Evolutionary conservation across 306 rosid genomes (phyloP), one percentile per base, ranked within the genome.

Genomic region (Hippophae rhamnoides): DNA sequence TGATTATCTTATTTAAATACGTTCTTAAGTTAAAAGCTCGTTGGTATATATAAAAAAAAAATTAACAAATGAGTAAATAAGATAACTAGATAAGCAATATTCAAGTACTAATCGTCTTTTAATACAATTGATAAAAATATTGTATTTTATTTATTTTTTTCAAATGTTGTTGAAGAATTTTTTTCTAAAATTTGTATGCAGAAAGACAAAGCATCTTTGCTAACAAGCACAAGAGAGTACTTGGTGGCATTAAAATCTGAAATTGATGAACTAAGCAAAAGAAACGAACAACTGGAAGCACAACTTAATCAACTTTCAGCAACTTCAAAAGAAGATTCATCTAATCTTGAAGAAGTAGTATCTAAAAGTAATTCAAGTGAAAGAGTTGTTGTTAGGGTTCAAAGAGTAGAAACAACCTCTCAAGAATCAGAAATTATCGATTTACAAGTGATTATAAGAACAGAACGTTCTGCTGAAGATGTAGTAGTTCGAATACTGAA

Each of bases 141-240:
- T 27, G 38, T 27, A 27, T 27, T 27, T 27, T 27, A 0, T 27
- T 27, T 27, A n/a, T 27, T 27, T 1, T 2, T 3, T 27, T 1
- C 38, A 27, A 27, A 27, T 27, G 2, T 27, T 27, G 4, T 0
- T 0, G 38, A 2, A 18, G 18, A 18, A 54, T 10, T 14, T 56
- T 44, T 2, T 47, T 26, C 14, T 31, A 2, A 31, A 31, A 31
- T 31, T 31, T 31, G 3, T 31, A 31, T 31, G 38, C 38, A 90
- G 97, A 90, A 84, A 81, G 95, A 90, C 69, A 87, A 84, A 74
- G 90, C 82, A 1, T 86, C 97, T 0, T 78, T 90, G 52, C 87
- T 90, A 3, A 74, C 71, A 74, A 59, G 79, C 3, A 86, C 95
- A 23, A 87, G 69, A 79, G 95, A 90, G 63, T 75, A 70, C 60